Evolutionary conservation across 257 asterid genomes (phyloP).

Genomic region (Solanum pimpinellifolium): DNA sequence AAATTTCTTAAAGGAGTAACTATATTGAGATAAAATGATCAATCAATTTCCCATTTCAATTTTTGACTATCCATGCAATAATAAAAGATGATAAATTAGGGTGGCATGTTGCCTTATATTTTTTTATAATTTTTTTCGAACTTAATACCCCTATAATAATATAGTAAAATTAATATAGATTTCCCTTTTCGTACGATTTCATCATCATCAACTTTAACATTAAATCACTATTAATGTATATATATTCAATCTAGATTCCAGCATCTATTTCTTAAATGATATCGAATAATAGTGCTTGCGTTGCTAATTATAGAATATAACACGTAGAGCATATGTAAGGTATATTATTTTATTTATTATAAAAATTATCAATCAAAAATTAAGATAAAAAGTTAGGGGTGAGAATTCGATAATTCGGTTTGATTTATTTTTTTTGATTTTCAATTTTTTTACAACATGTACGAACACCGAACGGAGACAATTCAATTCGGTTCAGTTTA

Average conservation of each 20-base stretch:
- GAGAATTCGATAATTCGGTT: no score
- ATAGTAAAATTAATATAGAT: neutral
- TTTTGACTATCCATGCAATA: neutral
- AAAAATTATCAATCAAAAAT: neutral
- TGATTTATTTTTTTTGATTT: rapidly evolving
- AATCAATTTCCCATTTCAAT: neutral
- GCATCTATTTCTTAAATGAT: neutral
- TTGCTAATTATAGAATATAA: neutral
- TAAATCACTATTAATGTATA: neutral
- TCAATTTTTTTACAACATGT: no score
- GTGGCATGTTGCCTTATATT: neutral
- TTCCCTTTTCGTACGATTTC: neutral
- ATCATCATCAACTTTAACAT: neutral
- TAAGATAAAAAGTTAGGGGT: neutral
- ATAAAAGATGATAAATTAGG: neutral
- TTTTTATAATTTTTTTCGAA: neutral
- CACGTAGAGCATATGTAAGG: neutral
- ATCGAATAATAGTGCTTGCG: neutral
- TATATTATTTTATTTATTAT: neutral
- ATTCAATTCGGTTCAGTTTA: no score
- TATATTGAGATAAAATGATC: neutral
- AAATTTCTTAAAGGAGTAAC: neutral
- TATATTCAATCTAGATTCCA: neutral
- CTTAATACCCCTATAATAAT: neutral
- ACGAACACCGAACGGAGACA: no score